Base-by-base conservation (phyloP, 495 filamentous ascomycete genomes). In the Hyaloscypha bicolor region DNA sequence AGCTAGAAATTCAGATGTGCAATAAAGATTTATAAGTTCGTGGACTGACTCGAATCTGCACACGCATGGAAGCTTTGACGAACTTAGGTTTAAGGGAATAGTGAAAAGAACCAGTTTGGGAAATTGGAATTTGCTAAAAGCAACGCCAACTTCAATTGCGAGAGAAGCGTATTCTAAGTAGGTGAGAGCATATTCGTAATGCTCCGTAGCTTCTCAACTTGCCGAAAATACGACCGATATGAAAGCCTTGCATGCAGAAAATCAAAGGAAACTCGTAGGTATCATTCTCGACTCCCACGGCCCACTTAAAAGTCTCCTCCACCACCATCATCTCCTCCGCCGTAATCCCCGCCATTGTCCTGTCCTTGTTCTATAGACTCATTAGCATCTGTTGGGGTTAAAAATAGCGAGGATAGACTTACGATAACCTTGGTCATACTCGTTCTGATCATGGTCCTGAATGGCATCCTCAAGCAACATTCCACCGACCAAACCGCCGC, bases 401-500 rank as follows among this genome's bases (percentile, higher is more conserved):
- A 33, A 29, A 37, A 14, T 22, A 8, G 11, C 3, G 22, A 9
- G 31, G 14, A 16, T 16, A 37, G 12, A 69, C 69, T 63, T 63
- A 74, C 74, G 63, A 69, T 76, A 82, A 21, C 81, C 81, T 19
- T 84, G 74, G 25, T 77, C 35, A 71, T 86, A 85, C 55, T 79
- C 80, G 30, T 84, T 77, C 62, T 88, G 77, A 68, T 89, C 69
- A 59, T 83, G 71, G 65, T 89, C 88, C 55, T 87, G 74, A 55
- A 92, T 79, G 11, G 86, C 88, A 72, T 91, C 83, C 4, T 82
- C 89, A 51, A 96, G 73, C 73, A 94, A 57, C 69, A 81, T 78
- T 12, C 91, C 92, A 66, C 91, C 92, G 3, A 94, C 51, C 71
- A 96, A 67, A 62, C 92, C 92, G 63, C 88, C 92, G 56, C 91